phyloP scores from a whole-genome alignment of 495 filamentous ascomycete species.

The Oleoguttula mirabilis region DNA sequence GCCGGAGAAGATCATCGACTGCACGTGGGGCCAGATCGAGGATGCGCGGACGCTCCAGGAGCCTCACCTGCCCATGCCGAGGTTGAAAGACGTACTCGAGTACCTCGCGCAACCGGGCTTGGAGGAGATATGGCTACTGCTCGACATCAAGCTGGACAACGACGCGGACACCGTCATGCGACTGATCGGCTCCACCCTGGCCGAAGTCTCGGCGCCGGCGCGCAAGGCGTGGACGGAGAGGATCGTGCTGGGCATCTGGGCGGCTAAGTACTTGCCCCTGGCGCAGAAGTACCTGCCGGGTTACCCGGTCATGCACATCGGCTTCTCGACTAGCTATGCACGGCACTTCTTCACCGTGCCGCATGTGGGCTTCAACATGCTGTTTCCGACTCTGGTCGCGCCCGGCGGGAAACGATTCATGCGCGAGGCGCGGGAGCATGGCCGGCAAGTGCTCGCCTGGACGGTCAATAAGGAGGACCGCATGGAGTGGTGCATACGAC shows the following conservation, averaged over 20 bases:
- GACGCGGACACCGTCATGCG: slow-evolving; percentile 57
- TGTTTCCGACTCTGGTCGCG: slow-evolving; percentile 51
- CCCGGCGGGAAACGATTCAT: slow-evolving; percentile 53
- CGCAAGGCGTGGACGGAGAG: slow-evolving; percentile 53
- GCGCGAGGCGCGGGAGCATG: slow-evolving; percentile 38
- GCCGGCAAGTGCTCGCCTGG: slow-evolving; percentile 60
- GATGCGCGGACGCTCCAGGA: slow-evolving; percentile 50
- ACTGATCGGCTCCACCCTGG: slow-evolving; percentile 49
- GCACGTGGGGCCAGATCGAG: slow-evolving; percentile 59
- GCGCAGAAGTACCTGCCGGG: slow-evolving; percentile 49
- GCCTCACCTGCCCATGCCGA: slow-evolving; percentile 60
- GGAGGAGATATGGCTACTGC: slow-evolving; percentile 63
- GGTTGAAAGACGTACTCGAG: slow-evolving; percentile 61
- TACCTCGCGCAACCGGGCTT: slow-evolving; percentile 50
- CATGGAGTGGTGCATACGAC: slow-evolving; percentile 61
- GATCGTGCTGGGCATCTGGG: slow-evolving; percentile 71
- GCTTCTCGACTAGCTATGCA: slow-evolving; percentile 56
- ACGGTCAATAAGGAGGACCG: slow-evolving; percentile 64
- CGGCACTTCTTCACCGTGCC: slow-evolving; percentile 52
- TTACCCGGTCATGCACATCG: slow-evolving; percentile 61
- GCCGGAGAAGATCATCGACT: slow-evolving; percentile 57
- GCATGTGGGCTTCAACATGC: slow-evolving; percentile 61
- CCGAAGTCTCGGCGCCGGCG: slow-evolving; percentile 33
- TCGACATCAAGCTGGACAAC: slow-evolving; percentile 79
- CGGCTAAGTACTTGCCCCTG: slow-evolving; percentile 51